Evolutionary conservation across 352 stramenopile species (phyloP).

Genomic region (Halophytophthora polymorphica): DNA sequence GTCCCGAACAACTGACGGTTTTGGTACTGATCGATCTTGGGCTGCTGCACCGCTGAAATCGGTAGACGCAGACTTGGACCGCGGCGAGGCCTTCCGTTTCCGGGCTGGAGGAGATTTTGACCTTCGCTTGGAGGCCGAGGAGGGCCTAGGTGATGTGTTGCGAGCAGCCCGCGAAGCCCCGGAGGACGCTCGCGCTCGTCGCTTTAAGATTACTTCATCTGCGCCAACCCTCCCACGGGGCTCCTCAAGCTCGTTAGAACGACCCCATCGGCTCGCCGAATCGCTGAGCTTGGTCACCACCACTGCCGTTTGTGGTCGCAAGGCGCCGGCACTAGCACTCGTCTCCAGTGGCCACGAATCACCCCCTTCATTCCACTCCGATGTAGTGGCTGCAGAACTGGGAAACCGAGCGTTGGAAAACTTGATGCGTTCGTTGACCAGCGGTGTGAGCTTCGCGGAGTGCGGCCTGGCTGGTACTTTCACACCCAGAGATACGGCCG

Average conservation of each 20-base stretch:
- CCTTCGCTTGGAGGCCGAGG: neutral
- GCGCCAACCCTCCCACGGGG: slow-evolving; percentile 4
- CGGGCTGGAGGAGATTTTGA: slow-evolving; percentile 7
- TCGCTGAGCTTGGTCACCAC: slow-evolving; percentile 35
- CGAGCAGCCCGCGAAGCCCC: neutral
- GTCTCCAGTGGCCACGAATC: slow-evolving; percentile 17
- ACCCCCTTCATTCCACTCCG: slow-evolving; percentile 14
- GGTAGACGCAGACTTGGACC: slow-evolving; percentile 10
- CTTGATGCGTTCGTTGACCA: slow-evolving; percentile 39
- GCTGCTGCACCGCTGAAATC: slow-evolving; percentile 1
- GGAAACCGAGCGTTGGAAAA: slow-evolving; percentile 27
- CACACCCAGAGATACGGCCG: slow-evolving; percentile 8
- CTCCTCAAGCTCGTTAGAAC: slow-evolving; percentile 2
- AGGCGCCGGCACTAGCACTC: slow-evolving; percentile 14
- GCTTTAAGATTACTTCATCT: slow-evolving; percentile 6
- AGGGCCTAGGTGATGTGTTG: neutral
- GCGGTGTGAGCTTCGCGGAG: slow-evolving; percentile 33
- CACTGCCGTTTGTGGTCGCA: slow-evolving; percentile 32
- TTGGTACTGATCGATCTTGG: slow-evolving; percentile 2
- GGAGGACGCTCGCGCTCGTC: slow-evolving; percentile 13
- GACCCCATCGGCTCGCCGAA: slow-evolving; percentile 8
- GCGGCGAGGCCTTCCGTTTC: slow-evolving; percentile 3
- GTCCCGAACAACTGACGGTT: neutral
- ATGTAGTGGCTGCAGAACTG: slow-evolving; percentile 5
- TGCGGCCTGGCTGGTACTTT: slow-evolving; percentile 31